Evolutionary conservation across 1,139 yeast species (phyloP).

Genomic region (Suhomyces chickasaworum): DNA sequence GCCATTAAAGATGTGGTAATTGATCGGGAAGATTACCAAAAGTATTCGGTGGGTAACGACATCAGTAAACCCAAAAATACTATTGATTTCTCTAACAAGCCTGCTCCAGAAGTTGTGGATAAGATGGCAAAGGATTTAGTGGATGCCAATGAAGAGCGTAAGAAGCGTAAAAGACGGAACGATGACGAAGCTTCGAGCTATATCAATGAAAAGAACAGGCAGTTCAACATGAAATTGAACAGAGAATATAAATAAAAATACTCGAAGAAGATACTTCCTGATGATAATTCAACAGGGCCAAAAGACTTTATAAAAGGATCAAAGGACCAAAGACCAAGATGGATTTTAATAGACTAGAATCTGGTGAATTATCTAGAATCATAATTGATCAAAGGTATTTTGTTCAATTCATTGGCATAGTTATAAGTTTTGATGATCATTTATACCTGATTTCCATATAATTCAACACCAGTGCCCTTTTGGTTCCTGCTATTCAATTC

Average conservation of each 20-base stretch:
- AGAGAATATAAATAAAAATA: slow-evolving; percentile 42
- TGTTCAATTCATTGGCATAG: too few species aligned
- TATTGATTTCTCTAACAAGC: slow-evolving; percentile 25
- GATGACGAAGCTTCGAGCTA: slow-evolving; percentile 40
- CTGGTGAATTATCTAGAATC: too few species aligned
- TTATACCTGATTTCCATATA: too few species aligned
- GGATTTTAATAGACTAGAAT: too few species aligned
- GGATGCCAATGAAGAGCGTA: slow-evolving; percentile 36
- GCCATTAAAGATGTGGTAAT: slow-evolving; percentile 42
- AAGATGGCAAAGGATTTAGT: slow-evolving; percentile 41
- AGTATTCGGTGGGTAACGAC: slow-evolving; percentile 22
- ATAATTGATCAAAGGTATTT: too few species aligned
- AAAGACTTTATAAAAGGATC: too few species aligned
- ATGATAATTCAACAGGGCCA: too few species aligned
- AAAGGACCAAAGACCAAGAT: too few species aligned
- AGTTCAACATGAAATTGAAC: slow-evolving; percentile 72
- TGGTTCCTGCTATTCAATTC: too few species aligned
- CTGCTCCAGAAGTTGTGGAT: slow-evolving; percentile 40
- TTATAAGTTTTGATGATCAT: too few species aligned
- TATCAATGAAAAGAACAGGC: slow-evolving; percentile 77
- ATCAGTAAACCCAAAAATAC: neutral
- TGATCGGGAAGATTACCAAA: slow-evolving; percentile 47
- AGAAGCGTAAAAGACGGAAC: slow-evolving; percentile 33
- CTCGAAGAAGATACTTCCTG: too few species aligned
- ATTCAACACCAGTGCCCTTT: too few species aligned